phyloP scores from a whole-genome alignment of 441 rosid species.

The Isatis lusitanica region DNA sequence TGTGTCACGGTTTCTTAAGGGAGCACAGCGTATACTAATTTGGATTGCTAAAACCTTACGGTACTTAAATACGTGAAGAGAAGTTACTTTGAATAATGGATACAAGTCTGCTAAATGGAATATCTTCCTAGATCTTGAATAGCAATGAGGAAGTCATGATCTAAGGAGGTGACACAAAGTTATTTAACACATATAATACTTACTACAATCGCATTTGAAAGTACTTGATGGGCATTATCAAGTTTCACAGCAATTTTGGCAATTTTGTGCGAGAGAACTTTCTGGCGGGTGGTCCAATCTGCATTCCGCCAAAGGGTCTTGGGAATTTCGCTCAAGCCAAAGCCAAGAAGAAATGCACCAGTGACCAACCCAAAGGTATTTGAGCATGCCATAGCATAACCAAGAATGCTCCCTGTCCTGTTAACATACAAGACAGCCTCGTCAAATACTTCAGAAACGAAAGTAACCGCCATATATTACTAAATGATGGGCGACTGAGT shows the following conservation, averaged over 20 bases:
- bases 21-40: background rate
- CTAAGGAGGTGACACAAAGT: background rate
- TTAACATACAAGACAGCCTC: constrained; percentile 30
- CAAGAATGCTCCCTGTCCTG: constrained; percentile 70
- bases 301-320: constrained; percentile 87
- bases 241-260: constrained; percentile 96
- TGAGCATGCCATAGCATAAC: constrained; percentile 96
- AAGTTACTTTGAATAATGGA: background rate
- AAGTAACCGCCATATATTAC: background rate
- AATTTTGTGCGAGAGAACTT: constrained; percentile 93
- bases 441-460: background rate
- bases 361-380: constrained; percentile 98
- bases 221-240: constrained; percentile 95
- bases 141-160: background rate
- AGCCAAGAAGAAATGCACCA: constrained; percentile 98
- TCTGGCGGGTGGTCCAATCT: constrained; percentile 89
- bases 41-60: background rate
- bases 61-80: background rate
- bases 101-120: background rate
- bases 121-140: constrained; percentile 12
- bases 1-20: background rate
- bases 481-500: background rate
- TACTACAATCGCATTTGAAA: constrained; percentile 97
- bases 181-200: constrained; percentile 30
- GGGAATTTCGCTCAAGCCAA: constrained; percentile 96